Evolutionary conservation across 805 yeast species (phyloP), one percentile per base, ranked within the genome.

Genomic region (Lachancea nothofagi): DNA sequence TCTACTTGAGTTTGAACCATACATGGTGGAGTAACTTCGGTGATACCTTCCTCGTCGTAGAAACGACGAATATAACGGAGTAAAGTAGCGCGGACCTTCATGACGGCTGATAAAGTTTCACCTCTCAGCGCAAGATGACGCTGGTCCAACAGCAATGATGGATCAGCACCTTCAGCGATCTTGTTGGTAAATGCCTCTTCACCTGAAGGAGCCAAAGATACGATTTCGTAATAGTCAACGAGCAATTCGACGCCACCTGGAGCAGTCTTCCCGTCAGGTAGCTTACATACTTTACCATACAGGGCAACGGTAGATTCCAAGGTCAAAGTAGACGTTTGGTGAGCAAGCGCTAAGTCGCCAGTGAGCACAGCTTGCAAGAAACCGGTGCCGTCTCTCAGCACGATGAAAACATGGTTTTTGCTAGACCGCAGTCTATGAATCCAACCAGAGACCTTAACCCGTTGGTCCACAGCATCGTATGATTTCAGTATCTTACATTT

Each of bases 1-100:
- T 93, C 99, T 44, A 93, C 99, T 72, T 93, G 97, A 28, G 96
- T 89, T 70, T 93, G 98, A 41, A 93, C 99, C 97, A 93, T 93
- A 69, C 97, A 89, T 58, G 99, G 99, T 33, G 98, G 97, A 28
- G 97, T 93, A 44, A 94, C 96, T 72, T 93, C 99, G 23, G 78
- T 68, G 38, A 89, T 58, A 24, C 77, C 74, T 67, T 82, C 86
- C 57, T 86, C 93, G 18, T 62, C 70, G 61, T 75, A 90, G 43
- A 83, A 83, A 50, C 78, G 73, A 69, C 99, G 80, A 52, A 93
- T 65, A 28, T 93, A 67, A 38, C 70, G 69, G 54, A 93, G 67
- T 41, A 88, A 73, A 27, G 78, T 69, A 28, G 96, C 93, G 66
- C 99, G 82, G 25, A 93, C 97, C 63, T 84, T 86, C 93, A 93